Percentiles rank a stretch among this genome's conserved stretches.
phyloP scores from a whole-genome alignment of 805 yeast genomes.

The Zygoascus ofunaensis region DNA sequence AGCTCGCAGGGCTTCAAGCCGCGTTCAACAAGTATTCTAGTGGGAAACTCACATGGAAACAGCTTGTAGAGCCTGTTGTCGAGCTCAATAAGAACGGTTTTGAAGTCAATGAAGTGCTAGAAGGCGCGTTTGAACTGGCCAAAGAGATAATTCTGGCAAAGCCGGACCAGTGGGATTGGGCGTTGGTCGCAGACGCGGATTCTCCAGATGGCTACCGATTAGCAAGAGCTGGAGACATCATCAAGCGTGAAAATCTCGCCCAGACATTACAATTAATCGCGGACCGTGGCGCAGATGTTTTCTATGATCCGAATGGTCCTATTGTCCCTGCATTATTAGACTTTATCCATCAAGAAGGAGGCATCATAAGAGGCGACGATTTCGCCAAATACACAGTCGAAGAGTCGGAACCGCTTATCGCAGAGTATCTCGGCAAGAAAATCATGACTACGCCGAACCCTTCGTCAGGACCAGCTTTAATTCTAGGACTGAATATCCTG shows the following conservation, averaged over 20 bases:
- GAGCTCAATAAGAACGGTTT: conserved; percentile 60
- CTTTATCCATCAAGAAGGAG: conserved; percentile 48
- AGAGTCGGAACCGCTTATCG: conserved; percentile 35
- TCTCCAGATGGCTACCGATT: conserved; percentile 22
- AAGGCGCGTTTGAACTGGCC: conserved; percentile 34
- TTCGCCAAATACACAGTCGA: conserved; percentile 51
- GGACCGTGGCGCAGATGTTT: conserved; percentile 63
- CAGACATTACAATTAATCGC: conserved; percentile 62
- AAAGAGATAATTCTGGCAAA: conserved; percentile 20
- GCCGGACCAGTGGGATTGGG: conserved; percentile 28
- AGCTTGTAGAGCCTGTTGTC: conserved; percentile 68
- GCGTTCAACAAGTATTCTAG: conserved; percentile 56
- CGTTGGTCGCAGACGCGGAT: conserved; percentile 14
- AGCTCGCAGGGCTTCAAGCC: conserved; percentile 68
- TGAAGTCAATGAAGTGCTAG: conserved; percentile 39
- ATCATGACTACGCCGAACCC: conserved; percentile 61
- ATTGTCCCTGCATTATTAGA: conserved; percentile 54
- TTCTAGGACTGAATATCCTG: conserved; percentile 64
- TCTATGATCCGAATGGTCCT: conserved; percentile 76
- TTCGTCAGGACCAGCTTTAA: conserved; percentile 73
- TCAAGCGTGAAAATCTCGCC: conserved; percentile 55
- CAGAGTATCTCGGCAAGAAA: conserved; percentile 35
- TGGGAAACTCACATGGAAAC: conserved; percentile 61
- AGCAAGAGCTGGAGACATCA: conserved; percentile 46
- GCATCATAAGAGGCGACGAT: conserved; percentile 58